Conservation (phyloP, 805 yeast genomes). For the Lipomyces kockii region DNA sequence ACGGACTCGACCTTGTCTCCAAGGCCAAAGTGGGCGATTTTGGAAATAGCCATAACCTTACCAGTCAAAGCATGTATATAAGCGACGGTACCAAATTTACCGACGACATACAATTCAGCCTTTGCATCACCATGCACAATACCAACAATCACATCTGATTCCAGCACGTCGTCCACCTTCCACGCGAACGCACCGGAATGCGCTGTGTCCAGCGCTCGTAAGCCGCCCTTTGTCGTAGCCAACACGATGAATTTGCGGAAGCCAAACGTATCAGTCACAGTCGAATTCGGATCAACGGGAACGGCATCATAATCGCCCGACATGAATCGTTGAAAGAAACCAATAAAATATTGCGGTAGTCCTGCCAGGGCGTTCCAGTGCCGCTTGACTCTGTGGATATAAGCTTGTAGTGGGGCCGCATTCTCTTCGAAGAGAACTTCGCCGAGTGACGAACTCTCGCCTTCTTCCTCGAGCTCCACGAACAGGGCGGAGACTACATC, state of each 20-base stretch:
- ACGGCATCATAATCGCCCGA: slow-evolving; percentile 31
- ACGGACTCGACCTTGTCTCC: slow-evolving; percentile 28
- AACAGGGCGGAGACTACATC: slow-evolving; percentile 38
- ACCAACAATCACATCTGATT: slow-evolving; percentile 23
- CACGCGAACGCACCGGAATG: slow-evolving; percentile 41
- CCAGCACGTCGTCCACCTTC: slow-evolving; percentile 31
- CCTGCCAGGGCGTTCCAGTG: slow-evolving; percentile 39
- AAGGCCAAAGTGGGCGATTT: slow-evolving; percentile 7
- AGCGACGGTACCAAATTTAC: slow-evolving; percentile 22
- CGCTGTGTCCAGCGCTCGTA: slow-evolving; percentile 43
- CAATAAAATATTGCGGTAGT: slow-evolving; percentile 24
- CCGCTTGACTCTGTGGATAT: slow-evolving; percentile 39
- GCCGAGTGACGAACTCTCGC: slow-evolving; percentile 38
- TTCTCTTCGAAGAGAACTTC: slow-evolving; percentile 42
- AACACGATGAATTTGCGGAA: slow-evolving; percentile 44
- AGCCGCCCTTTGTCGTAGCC: slow-evolving; percentile 40
- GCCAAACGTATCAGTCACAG: slow-evolving; percentile 42
- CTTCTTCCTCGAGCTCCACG: slow-evolving; percentile 40
- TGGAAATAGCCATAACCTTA: not conserved
- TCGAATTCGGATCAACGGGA: slow-evolving; percentile 11
- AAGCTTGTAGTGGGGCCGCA: slow-evolving; percentile 41
- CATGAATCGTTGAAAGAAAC: slow-evolving; percentile 20
- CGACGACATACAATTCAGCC: slow-evolving; percentile 18
- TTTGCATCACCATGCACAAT: slow-evolving; percentile 2
- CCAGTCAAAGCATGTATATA: slow-evolving; percentile 21